A percentile compares a stretch with the other conserved stretches of the same genome.
phyloP scores from a whole-genome alignment of 164 flowering plant genomes.

The Piper betle region DNA sequence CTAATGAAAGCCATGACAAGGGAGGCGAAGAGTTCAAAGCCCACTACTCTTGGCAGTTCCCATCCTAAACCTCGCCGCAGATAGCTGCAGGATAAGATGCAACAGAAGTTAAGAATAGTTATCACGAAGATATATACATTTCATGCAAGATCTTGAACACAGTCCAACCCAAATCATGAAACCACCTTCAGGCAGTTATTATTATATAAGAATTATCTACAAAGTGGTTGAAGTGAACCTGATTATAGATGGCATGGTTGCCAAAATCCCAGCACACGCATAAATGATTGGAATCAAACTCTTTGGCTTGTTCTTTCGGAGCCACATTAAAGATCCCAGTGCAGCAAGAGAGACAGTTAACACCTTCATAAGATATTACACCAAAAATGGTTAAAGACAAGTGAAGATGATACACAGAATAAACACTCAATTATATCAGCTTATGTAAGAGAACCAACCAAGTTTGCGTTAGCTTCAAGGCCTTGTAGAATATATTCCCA shows the following conservation, averaged over 20 bases:
- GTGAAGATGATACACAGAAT: neutral
- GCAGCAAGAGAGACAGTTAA: slow-evolving; percentile 89
- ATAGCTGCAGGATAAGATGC: slow-evolving; percentile 45
- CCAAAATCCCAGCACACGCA: slow-evolving; percentile 71
- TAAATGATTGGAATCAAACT: slow-evolving; percentile 85
- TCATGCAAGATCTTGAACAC: neutral
- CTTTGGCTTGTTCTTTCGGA: slow-evolving; percentile 87
- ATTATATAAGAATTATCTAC: slow-evolving; percentile 40
- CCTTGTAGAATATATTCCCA: slow-evolving; percentile 97
- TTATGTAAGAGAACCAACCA: slow-evolving; percentile 30
- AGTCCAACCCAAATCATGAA: too few species aligned
- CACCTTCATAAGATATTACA: slow-evolving; percentile 23
- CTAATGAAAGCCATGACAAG: slow-evolving; percentile 79
- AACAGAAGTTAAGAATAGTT: neutral
- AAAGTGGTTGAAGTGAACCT: slow-evolving; percentile 32
- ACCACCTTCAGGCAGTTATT: too few species aligned
- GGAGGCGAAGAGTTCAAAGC: slow-evolving; percentile 72
- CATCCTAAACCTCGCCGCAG: slow-evolving; percentile 75
- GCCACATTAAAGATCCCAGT: slow-evolving; percentile 96
- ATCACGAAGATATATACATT: neutral
- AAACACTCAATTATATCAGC: too few species aligned
- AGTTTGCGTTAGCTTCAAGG: slow-evolving; percentile 93
- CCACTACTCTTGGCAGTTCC: slow-evolving; percentile 78
- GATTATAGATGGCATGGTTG: slow-evolving; percentile 90
- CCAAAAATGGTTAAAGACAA: neutral